Percentiles rank a stretch among this genome's conserved stretches.
Conservation (phyloP, 257 asterid species). For the Rubia yunnanensis region DNA sequence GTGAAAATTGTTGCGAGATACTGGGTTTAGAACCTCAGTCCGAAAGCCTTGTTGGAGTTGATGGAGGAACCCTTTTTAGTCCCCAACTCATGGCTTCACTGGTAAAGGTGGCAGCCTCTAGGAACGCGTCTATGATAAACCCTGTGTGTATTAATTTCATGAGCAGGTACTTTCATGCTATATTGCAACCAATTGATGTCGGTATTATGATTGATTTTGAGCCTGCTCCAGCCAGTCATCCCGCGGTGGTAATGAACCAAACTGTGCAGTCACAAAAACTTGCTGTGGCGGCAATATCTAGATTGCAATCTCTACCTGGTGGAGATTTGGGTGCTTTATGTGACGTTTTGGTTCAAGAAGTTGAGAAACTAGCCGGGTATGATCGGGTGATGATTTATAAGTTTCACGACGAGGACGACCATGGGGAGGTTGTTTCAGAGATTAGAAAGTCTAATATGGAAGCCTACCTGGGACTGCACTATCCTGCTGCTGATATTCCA, state of each 20-base stretch:
- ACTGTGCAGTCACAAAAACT: conserved; percentile 53
- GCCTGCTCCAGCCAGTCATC: conserved; percentile 47
- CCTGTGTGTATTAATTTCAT: conserved; percentile 50
- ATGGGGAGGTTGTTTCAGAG: conserved; percentile 61
- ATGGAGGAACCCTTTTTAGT: conserved; percentile 46
- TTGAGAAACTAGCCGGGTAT: conserved; percentile 50
- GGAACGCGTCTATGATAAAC: conserved; percentile 47
- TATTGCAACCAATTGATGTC: conserved; percentile 59
- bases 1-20: conserved; percentile 49
- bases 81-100: conserved; percentile 31
- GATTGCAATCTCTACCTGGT: conserved; percentile 45
- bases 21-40: conserved; percentile 25
- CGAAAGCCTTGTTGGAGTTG: conserved; percentile 35
- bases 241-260: conserved; percentile 28
- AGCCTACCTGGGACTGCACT: conserved; percentile 56
- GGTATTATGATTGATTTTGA: conserved; percentile 65
- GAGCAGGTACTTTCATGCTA: conserved; percentile 46
- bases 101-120: conserved; percentile 26
- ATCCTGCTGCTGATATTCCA: conserved; percentile 65
- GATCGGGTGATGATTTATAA: conserved; percentile 66
- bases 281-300: conserved; percentile 41
- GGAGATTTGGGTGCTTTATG: conserved; percentile 47
- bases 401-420: conserved; percentile 59
- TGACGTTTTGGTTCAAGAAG: conserved; percentile 50
- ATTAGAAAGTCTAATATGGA: conserved; percentile 48